Conservation (phyloP, 2,329 filamentous ascomycete species). For the Trichoderma semiorbis region DNA sequence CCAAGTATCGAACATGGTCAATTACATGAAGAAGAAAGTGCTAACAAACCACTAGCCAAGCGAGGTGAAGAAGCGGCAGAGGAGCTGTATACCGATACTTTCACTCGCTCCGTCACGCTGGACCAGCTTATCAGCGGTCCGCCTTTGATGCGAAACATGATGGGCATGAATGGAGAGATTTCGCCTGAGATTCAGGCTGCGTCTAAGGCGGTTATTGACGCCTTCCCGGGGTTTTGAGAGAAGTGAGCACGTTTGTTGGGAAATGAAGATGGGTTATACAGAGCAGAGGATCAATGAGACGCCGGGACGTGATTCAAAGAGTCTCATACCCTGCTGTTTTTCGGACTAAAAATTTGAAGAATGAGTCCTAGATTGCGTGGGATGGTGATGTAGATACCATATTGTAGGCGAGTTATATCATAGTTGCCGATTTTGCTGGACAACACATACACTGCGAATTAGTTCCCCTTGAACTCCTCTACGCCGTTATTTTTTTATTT, state of each 20-base stretch:
- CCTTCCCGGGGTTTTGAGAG: conserved; percentile 9
- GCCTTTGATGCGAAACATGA: conserved; percentile 29
- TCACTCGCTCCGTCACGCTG: conserved; percentile 30
- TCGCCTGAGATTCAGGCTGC: conserved; percentile 28
- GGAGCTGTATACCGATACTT: conserved; percentile 31
- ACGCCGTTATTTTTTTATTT: not conserved
- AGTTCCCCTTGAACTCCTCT: not conserved
- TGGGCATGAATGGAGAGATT: conserved; percentile 33
- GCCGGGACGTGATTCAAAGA: not conserved
- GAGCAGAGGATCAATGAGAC: no score
- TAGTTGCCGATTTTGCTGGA: not conserved
- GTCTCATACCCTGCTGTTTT: not conserved
- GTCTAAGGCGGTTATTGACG: conserved; percentile 27
- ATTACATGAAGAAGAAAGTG: no score
- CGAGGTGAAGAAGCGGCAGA: conserved; percentile 24
- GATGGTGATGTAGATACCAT: not conserved
- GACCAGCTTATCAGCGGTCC: conserved; percentile 32
- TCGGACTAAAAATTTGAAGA: not conserved
- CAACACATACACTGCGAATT: no score
- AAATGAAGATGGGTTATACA: not conserved
- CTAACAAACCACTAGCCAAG: no score
- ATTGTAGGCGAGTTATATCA: not conserved
- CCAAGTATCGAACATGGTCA: no score
- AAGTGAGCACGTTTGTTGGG: not conserved
- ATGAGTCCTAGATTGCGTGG: not conserved